Evolutionary conservation across 805 yeast genomes (phyloP), one percentile per base, ranked within the genome.

Genomic region (Candida manassasensis): DNA sequence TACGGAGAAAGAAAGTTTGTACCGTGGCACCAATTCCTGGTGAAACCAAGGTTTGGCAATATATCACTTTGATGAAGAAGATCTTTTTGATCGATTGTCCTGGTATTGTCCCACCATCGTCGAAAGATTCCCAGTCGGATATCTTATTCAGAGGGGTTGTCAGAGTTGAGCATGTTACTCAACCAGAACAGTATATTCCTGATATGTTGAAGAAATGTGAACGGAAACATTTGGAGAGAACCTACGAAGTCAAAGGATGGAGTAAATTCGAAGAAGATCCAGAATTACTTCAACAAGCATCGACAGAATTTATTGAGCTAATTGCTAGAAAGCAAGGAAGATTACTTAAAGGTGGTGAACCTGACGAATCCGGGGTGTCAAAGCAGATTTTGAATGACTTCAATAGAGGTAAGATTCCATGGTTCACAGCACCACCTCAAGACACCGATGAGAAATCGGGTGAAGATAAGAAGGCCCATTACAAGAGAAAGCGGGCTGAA

Each of bases 21-120:
- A 81, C 75, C 29, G 97, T 90, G 32, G 98, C 98, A 2, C 98
- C 98, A 32, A 88, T 90, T 51, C 98, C 98, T 19, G 98, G 98
- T 59, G 98, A 90, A 59, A 90, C 98, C 22, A 90, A 90, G 63
- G 97, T 90, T 29, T 90, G 98, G 98, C 98, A 90, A 69, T 90
- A 90, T 67, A 89, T 90, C 52, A 89, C 98, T 3, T 71, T 90
- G 50, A 90, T 93, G 97, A 90, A 90, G 71, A 77, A 90, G 47
- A 90, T 90, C 35, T 90, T 89, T 63, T 69, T 90, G 51, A 93
- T 90, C 52, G 98, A 90, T 65, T 93, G 98, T 71, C 98, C 98
- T 2, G 98, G 98, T 64, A 90, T 90, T 55, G 98, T 90, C 14
- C 98, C 98, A 7, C 98, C 98, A 18, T 84, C 94, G 12, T 57